Base-by-base conservation (phyloP, 768 basidiomycete genomes). In the Agrocybe pediades region DNA sequence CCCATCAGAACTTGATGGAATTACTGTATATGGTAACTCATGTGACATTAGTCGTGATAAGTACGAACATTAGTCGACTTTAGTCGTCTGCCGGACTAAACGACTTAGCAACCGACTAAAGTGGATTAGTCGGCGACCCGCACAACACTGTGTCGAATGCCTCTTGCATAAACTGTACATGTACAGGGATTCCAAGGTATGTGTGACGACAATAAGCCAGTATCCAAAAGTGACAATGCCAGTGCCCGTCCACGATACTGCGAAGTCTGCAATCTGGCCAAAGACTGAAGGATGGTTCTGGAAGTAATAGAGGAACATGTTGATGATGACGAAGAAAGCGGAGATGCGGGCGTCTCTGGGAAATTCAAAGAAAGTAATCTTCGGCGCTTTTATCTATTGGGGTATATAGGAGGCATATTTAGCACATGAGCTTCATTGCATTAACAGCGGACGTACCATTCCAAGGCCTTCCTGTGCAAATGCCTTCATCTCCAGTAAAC, bases 391-490 rank as follows among this genome's bases (percentile, higher is more conserved):
- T 39, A 84, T 82, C 87, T 88, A 23, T 41, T 26, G 29, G 29
- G 11, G 42, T 24, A 45, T 27, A 11, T 36, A 26, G 23, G 20
- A 9, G 29, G 53, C 9, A 9, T 15, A 17, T 46, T 23, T 17
- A 9, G 48, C 11, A 46, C 30, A 25, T 53, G 40, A 9, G 17
- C 25, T 15, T 43, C n/a, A 9, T 48, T 23, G 26, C 50, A 67
- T 83, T 19, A n/a, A 41, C 17, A 7, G 51, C 20, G 30, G 51
- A 68, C 83, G 21, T 51, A 87, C 90, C 87, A 89, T 90, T 23
- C 91, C 90, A 16, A 93, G 78, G 1, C 83, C 79, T 64, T 89
- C 89, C 63, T 92, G 88, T 0, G 91, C 88, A 21, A 88, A 76
- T 0, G 84, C 84, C 63, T 90, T 92, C 91, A 92, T 93, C 51